Percentiles rank a stretch among this genome's conserved stretches.
phyloP scores from a whole-genome alignment of 805 yeast genomes.

The Candida andamanensis region DNA sequence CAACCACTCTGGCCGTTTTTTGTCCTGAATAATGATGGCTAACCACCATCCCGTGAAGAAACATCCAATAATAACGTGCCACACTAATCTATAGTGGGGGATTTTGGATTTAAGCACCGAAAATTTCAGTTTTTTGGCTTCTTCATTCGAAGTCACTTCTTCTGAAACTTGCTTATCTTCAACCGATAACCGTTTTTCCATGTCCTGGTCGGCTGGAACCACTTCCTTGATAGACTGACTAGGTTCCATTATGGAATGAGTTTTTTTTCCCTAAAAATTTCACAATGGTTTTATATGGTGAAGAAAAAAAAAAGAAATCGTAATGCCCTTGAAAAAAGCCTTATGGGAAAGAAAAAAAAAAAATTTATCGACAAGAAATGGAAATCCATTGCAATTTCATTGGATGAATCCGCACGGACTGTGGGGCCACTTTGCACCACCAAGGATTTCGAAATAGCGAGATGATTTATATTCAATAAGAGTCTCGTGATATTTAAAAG shows the following conservation, averaged over 20 bases:
- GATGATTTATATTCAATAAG: too few relatives aligned
- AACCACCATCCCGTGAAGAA: slow-evolving; percentile 57
- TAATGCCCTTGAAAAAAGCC: neutral
- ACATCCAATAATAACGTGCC: slow-evolving; percentile 23
- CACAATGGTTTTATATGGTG: slow-evolving; percentile 9
- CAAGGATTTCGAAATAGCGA: too few relatives aligned
- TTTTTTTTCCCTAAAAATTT: too few relatives aligned
- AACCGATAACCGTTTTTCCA: slow-evolving; percentile 6
- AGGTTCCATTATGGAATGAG: too few relatives aligned
- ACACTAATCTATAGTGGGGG: slow-evolving; percentile 8
- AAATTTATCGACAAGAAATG: too few relatives aligned
- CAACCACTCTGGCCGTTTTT: slow-evolving; percentile 49
- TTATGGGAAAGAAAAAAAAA: too few relatives aligned
- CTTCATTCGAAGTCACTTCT: slow-evolving; percentile 6
- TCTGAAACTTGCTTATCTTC: slow-evolving; percentile 6
- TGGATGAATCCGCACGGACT: too few relatives aligned
- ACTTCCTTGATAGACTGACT: too few relatives aligned
- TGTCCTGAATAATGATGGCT: slow-evolving; percentile 46
- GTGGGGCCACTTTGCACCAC: too few relatives aligned
- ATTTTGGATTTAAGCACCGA: slow-evolving; percentile 7
- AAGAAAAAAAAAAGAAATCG: slow-evolving; percentile 1
- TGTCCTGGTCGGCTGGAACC: slow-evolving; percentile 1
- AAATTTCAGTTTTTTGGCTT: slow-evolving; percentile 4
- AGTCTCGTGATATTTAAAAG: too few relatives aligned
- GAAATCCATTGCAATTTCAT: too few relatives aligned